These are phyloP conservation scores for Tulasnella sp. DNA, from an alignment of 768 basidiomycete genomes.

Conservation along the genomic window DNA sequence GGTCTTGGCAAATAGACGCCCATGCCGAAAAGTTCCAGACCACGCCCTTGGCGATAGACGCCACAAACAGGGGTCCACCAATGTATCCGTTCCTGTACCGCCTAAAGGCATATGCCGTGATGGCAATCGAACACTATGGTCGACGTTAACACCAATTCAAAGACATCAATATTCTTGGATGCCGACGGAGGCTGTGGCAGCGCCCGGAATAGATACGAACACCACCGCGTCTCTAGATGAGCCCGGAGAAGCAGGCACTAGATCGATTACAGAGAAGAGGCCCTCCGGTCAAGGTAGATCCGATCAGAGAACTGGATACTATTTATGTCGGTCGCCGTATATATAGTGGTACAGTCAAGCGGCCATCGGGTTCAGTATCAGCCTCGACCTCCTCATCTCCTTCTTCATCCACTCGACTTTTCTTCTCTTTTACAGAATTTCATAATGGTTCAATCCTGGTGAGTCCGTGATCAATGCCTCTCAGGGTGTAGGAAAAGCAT, in stretches of 20 bases:
- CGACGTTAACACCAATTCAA: not conserved
- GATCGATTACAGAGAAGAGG: not conserved
- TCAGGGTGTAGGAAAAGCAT: not conserved
- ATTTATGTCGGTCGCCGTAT: not conserved
- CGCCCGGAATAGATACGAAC: not conserved
- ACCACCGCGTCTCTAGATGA: not conserved
- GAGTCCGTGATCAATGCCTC: not conserved
- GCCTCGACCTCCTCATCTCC: not conserved
- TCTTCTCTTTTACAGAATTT: not conserved
- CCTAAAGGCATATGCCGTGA: not conserved
- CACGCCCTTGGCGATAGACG: not conserved
- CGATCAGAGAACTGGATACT: not conserved
- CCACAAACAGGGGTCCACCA: not conserved
- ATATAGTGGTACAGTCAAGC: not conserved
- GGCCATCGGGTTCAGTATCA: not conserved
- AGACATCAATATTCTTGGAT: not conserved
- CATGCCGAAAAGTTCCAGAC: not conserved
- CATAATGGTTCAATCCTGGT: not conserved
- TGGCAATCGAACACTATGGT: not conserved
- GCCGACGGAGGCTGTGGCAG: not conserved
- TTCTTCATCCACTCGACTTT: not conserved
- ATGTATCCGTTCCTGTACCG: not conserved
- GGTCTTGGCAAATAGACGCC: not conserved
- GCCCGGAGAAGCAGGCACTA: not conserved
- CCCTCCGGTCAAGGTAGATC: not conserved